Conservation (phyloP, 2,329 filamentous ascomycete species). For the Berkeleyomyces rouxiae region DNA sequence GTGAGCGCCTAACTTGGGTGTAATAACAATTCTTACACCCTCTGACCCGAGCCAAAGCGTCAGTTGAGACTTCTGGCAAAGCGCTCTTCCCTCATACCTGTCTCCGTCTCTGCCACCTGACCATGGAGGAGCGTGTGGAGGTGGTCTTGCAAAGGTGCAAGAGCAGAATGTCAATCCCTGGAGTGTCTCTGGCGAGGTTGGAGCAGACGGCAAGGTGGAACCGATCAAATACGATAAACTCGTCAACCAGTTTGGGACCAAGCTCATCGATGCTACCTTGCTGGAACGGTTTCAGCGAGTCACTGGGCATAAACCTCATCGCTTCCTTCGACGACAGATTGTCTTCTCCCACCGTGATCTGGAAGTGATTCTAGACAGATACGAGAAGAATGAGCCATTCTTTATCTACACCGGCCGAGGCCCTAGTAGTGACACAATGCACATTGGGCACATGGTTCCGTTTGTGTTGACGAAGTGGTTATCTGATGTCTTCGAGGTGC, state of each 20-base stretch:
- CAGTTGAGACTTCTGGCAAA: no score
- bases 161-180: conserved; percentile 40
- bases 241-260: conserved; percentile 31
- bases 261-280: conserved; percentile 55
- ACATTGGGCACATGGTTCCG: conserved; percentile 58
- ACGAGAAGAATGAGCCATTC: conserved; percentile 80
- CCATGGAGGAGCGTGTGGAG: no score
- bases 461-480: conserved; percentile 83
- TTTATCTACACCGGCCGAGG: conserved; percentile 90
- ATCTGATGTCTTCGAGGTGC: conserved; percentile 89
- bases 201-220: conserved; percentile 55
- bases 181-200: conserved; percentile 49
- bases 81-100: no score
- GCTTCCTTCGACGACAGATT: conserved; percentile 72
- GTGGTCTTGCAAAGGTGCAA: no score
- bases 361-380: conserved; percentile 67
- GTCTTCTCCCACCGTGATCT: conserved; percentile 91
- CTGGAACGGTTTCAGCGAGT: conserved; percentile 78
- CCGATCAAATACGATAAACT: conserved; percentile 53
- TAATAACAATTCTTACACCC: no score
- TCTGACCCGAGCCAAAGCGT: no score
- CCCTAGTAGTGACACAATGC: conserved; percentile 52
- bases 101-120: no score
- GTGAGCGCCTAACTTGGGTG: no score
- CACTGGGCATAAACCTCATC: conserved; percentile 78